phyloP scores from a whole-genome alignment of 2,329 filamentous ascomycete genomes.

The Fusarium sp. region DNA sequence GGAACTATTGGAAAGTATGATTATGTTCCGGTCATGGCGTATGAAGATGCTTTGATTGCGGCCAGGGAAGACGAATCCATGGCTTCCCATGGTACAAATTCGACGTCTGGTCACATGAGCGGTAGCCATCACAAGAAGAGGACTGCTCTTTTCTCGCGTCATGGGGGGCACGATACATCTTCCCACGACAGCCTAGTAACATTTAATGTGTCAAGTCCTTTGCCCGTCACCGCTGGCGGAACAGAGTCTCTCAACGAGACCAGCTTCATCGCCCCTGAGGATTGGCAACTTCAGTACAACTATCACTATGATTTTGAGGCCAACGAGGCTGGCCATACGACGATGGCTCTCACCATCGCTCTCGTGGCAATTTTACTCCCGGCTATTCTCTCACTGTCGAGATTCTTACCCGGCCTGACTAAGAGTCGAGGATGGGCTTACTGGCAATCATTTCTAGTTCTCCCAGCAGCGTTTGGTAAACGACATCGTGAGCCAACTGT shows the following conservation, averaged over 20 bases:
- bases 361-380: constrained; percentile 47
- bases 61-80: constrained; percentile 36
- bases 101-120: neutral
- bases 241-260: constrained; percentile 45
- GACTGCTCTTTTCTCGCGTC: constrained; percentile 1
- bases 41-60: constrained; percentile 39
- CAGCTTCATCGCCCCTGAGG: constrained; percentile 42
- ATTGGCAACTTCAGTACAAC: constrained; percentile 56
- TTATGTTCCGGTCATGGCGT: constrained; percentile 42
- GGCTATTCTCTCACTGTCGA: constrained; percentile 46
- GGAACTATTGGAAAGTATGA: constrained; percentile 39
- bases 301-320: constrained; percentile 62
- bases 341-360: constrained; percentile 26
- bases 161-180: constrained; percentile 7
- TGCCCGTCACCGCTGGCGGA: constrained; percentile 38
- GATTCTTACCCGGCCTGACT: constrained; percentile 46
- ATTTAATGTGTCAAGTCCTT: neutral
- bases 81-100: neutral
- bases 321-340: constrained; percentile 49
- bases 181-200: neutral
- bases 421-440: constrained; percentile 39
- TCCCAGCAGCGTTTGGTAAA: constrained; percentile 46
- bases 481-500: constrained; percentile 46
- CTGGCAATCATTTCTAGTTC: constrained; percentile 44
- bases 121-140: neutral